phyloP scores from a whole-genome alignment of 2,329 filamentous ascomycete genomes.

The Stagonosporopsis tanaceti region DNA sequence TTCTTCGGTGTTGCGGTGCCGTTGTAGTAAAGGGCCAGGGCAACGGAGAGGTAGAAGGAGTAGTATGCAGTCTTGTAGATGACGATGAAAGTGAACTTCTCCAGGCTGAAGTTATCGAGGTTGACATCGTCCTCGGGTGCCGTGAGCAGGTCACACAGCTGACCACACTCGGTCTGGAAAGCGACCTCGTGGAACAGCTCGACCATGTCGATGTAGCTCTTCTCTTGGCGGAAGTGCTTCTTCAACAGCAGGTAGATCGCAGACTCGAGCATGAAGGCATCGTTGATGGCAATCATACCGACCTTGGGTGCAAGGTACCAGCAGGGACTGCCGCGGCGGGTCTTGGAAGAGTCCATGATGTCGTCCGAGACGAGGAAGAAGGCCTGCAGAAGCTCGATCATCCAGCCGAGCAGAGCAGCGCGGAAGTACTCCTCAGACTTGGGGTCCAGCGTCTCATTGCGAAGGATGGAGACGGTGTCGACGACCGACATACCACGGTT shows the following conservation, averaged over 20 bases:
- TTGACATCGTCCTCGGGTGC: conserved; percentile 93
- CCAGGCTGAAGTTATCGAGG: conserved; percentile 91
- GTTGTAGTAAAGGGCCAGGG: conserved; percentile 85
- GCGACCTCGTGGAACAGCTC: conserved; percentile 97
- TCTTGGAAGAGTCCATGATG: conserved; percentile 97
- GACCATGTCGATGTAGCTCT: conserved; percentile 86
- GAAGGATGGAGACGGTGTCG: conserved; percentile 84
- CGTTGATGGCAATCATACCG: conserved; percentile 97
- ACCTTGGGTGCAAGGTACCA: conserved; percentile 93
- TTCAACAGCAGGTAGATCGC: conserved; percentile 90
- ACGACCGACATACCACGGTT: conserved; percentile 98
- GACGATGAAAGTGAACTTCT: conserved; percentile 98
- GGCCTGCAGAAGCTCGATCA: conserved; percentile 96
- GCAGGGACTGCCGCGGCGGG: conserved; percentile 90
- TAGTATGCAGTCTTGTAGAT: conserved; percentile 99
- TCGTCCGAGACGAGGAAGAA: conserved; percentile 99
- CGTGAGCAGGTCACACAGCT: conserved; percentile 92
- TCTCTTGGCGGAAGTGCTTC: conserved; percentile 89
- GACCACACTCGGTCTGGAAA: conserved; percentile 93
- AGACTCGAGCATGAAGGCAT: conserved; percentile 93
- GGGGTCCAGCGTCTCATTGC: conserved; percentile 73
- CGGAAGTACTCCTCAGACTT: conserved; percentile 81
- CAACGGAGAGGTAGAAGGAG: conserved; percentile 97
- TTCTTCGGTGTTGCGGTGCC: conserved; percentile 87
- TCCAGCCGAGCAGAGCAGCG: conserved; percentile 89